Percentiles rank a stretch among this genome's conserved stretches.
Evolutionary conservation across 441 rosid species (phyloP).

Genomic region (Erodium trifolium): DNA sequence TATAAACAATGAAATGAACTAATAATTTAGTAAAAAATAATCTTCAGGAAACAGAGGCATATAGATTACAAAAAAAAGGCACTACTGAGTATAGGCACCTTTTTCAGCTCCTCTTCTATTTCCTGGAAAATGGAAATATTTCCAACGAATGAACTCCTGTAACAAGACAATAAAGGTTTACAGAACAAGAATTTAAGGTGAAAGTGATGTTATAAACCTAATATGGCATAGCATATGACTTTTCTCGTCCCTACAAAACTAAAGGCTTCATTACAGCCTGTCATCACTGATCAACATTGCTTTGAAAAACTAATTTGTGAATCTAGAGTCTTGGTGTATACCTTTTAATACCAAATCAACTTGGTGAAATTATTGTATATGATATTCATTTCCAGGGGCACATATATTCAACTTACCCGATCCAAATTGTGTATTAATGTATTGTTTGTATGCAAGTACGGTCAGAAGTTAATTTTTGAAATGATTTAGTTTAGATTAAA

Average conservation of each 20-base stretch:
- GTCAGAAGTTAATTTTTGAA: slow-evolving; percentile 8
- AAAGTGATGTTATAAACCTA: background rate
- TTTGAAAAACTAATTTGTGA: slow-evolving; percentile 1
- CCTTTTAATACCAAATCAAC: slow-evolving; percentile 3
- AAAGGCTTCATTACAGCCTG: background rate
- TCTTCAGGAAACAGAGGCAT: slow-evolving; percentile 8
- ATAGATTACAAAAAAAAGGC: background rate
- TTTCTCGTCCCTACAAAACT: slow-evolving; percentile 2
- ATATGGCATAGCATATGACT: slow-evolving; percentile 5
- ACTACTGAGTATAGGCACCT: slow-evolving; percentile 33
- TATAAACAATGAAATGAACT: background rate
- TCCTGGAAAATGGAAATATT: slow-evolving; percentile 60
- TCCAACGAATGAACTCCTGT: slow-evolving; percentile 83
- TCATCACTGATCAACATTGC: slow-evolving; percentile 1
- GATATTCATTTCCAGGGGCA: background rate
- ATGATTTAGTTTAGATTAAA: slow-evolving; percentile 8
- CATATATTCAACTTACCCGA: background rate
- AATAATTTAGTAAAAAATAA: slow-evolving; percentile 4
- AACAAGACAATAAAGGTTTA: slow-evolving; percentile 12
- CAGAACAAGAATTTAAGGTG: background rate
- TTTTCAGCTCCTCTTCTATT: slow-evolving; percentile 65
- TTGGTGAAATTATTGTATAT: background rate
- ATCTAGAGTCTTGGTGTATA: slow-evolving; percentile 7
- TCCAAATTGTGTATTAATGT: background rate
- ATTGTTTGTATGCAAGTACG: background rate